A percentile compares a stretch with the other conserved stretches of the same genome.
phyloP scores from a whole-genome alignment of 495 filamentous ascomycete genomes.

The Talaromyces nanjingensis region DNA sequence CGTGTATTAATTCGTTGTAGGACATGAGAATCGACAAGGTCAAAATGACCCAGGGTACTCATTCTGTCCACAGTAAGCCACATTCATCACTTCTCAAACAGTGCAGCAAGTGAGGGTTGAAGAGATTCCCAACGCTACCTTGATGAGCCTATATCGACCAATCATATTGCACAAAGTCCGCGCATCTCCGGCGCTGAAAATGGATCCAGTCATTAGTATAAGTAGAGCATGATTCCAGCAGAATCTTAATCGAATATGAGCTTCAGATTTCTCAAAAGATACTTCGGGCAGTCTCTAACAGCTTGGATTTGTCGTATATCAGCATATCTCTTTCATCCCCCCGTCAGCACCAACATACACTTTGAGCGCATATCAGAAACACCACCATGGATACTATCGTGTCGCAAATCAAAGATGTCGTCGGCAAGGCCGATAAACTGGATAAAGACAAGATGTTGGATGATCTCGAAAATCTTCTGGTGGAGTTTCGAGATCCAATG shows the following conservation, averaged over 20 bases:
- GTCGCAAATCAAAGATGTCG: slow-evolving; percentile 18
- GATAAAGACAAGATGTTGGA: slow-evolving; percentile 16
- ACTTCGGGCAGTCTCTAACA: background rate
- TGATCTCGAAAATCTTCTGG: slow-evolving; percentile 13
- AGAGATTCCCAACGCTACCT: background rate
- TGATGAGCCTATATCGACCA: background rate
- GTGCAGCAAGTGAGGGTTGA: background rate
- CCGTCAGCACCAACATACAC: background rate
- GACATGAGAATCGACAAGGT: background rate
- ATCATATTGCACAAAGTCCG: background rate
- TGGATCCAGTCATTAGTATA: background rate
- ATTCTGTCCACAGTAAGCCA: background rate
- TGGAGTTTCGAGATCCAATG: slow-evolving; percentile 17
- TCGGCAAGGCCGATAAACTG: slow-evolving; percentile 14
- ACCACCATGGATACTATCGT: slow-evolving; percentile 24
- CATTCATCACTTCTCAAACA: background rate
- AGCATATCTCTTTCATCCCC: background rate
- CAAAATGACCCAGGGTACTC: background rate
- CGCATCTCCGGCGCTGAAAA: background rate
- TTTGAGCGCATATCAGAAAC: background rate
- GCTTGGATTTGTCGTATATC: background rate
- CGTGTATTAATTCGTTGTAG: background rate
- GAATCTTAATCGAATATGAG: background rate
- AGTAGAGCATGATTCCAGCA: background rate
- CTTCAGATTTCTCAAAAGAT: background rate